phyloP scores from a whole-genome alignment of 768 basidiomycete genomes.

The Suillus placidus region DNA sequence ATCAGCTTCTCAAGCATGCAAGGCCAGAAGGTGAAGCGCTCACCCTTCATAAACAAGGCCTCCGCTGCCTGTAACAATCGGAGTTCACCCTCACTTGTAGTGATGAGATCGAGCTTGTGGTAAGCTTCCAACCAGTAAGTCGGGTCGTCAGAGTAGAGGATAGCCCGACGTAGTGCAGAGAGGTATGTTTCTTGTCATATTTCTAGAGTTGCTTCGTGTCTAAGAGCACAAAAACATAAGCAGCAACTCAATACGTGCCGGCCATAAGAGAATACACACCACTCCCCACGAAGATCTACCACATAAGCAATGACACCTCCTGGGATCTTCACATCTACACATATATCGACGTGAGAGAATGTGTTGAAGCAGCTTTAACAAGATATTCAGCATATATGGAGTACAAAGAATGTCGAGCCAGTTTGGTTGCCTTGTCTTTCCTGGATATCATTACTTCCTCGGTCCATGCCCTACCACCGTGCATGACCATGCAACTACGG shows the following conservation, averaged over 20 bases:
- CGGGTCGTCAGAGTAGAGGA: conserved; percentile 95
- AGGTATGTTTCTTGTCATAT: conserved; percentile 99
- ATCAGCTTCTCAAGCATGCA: conserved; percentile 7
- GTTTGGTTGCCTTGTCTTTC: conserved; percentile 78
- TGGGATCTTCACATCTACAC: conserved; percentile 98
- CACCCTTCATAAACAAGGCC: conserved; percentile 84
- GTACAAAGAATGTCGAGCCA: conserved; percentile 69
- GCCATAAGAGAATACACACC: conserved; percentile 55
- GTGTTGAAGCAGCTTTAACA: conserved; percentile 88
- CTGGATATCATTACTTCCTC: conserved; percentile 75
- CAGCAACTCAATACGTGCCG: neutral
- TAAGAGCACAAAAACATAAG: conserved; percentile 35
- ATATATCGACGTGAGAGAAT: conserved; percentile 93
- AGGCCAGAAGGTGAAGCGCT: neutral
- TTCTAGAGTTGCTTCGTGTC: conserved; percentile 87
- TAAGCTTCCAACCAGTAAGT: conserved; percentile 91
- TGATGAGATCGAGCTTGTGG: conserved; percentile 94
- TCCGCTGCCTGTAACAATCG: conserved; percentile 92
- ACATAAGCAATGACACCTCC: conserved; percentile 95
- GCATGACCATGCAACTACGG: conserved; percentile 33
- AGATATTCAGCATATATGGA: neutral
- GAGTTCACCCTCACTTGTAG: conserved; percentile 83
- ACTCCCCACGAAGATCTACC: conserved; percentile 91
- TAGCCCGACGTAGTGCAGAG: conserved; percentile 87
- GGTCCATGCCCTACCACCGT: conserved; percentile 72